phyloP scores from a whole-genome alignment of 1,284 basidiomycete genomes.

The Pseudozyma sp. region DNA sequence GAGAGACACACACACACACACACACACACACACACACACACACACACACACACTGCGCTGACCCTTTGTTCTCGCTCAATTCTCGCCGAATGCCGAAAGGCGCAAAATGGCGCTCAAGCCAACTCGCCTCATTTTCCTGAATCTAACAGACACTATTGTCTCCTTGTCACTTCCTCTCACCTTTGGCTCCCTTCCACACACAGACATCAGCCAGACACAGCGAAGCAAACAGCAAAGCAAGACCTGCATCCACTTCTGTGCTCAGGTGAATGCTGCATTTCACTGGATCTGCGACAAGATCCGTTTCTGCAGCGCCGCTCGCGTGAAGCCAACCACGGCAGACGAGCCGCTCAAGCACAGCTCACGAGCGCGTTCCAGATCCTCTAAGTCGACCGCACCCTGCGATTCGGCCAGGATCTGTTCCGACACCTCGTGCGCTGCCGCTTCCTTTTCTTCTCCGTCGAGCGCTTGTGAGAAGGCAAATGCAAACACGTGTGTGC shows the following conservation, averaged over 20 bases:
- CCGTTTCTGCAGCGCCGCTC: slow-evolving; percentile 19
- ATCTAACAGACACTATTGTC: no score
- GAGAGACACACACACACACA: background rate
- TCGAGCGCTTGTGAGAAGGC: slow-evolving; percentile 47
- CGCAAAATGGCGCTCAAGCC: slow-evolving; percentile 15
- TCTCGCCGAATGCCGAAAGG: slow-evolving; percentile 2
- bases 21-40: background rate
- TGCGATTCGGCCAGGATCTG: slow-evolving; percentile 45
- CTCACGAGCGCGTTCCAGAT: slow-evolving; percentile 28
- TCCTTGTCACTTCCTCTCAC: background rate
- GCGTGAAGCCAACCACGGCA: slow-evolving; percentile 26
- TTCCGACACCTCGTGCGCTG: slow-evolving; percentile 22
- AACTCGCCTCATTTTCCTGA: background rate
- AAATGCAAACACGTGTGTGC: slow-evolving; percentile 62
- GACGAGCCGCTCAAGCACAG: slow-evolving; percentile 28
- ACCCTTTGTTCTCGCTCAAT: no score
- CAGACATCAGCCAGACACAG: no score
- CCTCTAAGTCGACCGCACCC: slow-evolving; percentile 32
- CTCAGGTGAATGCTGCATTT: background rate
- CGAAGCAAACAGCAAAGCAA: no score
- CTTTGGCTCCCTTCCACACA: no score
- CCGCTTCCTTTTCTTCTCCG: slow-evolving; percentile 7
- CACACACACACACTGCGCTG: background rate
- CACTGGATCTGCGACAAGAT: slow-evolving; percentile 15
- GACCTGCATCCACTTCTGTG: no score